Evolutionary conservation across 805 yeast genomes (phyloP).

Genomic region (Starmera dryadoides): DNA sequence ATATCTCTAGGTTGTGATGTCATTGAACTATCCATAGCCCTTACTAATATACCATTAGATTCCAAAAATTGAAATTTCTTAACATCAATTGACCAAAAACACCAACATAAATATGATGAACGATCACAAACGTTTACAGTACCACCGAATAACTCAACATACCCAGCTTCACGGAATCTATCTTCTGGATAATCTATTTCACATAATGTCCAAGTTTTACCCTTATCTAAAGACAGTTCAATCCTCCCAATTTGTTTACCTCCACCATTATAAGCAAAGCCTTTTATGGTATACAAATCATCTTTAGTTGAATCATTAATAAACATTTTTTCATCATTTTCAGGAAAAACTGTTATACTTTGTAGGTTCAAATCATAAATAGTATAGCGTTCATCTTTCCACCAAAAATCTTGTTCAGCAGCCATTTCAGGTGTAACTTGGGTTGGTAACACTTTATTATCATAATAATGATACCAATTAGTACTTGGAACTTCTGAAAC

Average conservation of each 20-base stretch:
- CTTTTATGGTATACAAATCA: conserved; percentile 19
- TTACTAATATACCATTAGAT: conserved; percentile 24
- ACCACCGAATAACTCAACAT: conserved; percentile 24
- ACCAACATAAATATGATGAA: conserved; percentile 26
- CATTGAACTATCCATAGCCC: conserved; percentile 31
- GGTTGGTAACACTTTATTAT: conserved; percentile 29
- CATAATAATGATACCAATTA: conserved; percentile 30
- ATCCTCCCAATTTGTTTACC: conserved; percentile 27
- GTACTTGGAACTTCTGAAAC: conserved; percentile 25
- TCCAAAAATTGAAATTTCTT: conserved; percentile 10
- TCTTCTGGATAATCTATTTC: conserved; percentile 27
- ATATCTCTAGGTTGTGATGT: conserved; percentile 26
- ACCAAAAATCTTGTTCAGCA: conserved; percentile 24
- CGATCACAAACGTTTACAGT: conserved; percentile 26
- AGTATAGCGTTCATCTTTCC: conserved; percentile 31
- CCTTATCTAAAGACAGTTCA: conserved; percentile 26
- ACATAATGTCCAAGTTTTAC: conserved; percentile 23
- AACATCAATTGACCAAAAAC: conserved; percentile 25
- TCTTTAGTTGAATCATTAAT: conserved; percentile 4
- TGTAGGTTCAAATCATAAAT: conserved; percentile 27
- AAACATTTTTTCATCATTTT: conserved; percentile 18
- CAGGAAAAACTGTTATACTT: conserved; percentile 25
- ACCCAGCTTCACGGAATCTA: conserved; percentile 23
- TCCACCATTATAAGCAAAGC: conserved; percentile 30
- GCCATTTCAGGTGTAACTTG: conserved; percentile 27